These are phyloP conservation scores for Clonostachys byssicola DNA, from an alignment of 2,329 filamentous ascomycete species.

Conservation along the genomic window DNA sequence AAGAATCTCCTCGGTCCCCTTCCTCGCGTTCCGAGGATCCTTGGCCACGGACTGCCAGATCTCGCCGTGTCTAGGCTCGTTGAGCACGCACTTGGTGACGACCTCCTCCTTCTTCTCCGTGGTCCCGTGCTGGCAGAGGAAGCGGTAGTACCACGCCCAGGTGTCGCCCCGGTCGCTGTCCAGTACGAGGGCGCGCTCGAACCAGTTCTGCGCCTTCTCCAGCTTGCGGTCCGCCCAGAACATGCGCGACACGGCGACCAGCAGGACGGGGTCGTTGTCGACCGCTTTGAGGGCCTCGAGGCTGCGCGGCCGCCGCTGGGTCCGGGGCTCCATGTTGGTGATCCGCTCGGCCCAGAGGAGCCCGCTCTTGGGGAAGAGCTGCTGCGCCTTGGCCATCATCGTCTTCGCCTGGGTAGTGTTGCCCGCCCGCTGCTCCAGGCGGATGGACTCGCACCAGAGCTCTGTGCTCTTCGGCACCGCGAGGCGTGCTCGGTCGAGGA, in stretches of 20 bases:
- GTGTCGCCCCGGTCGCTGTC: slow-evolving; percentile 86
- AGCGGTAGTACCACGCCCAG: slow-evolving; percentile 99
- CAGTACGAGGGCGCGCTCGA: slow-evolving; percentile 87
- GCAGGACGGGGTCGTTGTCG: slow-evolving; percentile 84
- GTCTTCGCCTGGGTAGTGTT: slow-evolving; percentile 82
- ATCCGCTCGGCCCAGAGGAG: slow-evolving; percentile 93
- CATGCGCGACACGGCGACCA: slow-evolving; percentile 88
- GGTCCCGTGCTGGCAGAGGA: slow-evolving; percentile 86
- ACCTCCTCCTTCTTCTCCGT: slow-evolving; percentile 89
- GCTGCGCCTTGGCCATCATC: slow-evolving; percentile 88
- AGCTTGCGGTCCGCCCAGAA: slow-evolving; percentile 93
- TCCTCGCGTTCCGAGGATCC: slow-evolving; percentile 74
- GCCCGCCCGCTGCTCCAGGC: slow-evolving; percentile 82
- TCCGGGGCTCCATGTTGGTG: slow-evolving; percentile 87
- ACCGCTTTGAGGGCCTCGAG: slow-evolving; percentile 96
- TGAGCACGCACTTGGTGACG: slow-evolving; percentile 72
- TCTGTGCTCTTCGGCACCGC: slow-evolving; percentile 80
- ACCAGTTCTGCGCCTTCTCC: slow-evolving; percentile 95
- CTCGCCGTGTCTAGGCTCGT: slow-evolving; percentile 90
- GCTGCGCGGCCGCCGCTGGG: slow-evolving; percentile 85
- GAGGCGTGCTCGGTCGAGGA: slow-evolving; percentile 86
- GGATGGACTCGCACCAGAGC: slow-evolving; percentile 91
- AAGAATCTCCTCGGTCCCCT: slow-evolving; percentile 75
- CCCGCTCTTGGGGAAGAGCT: slow-evolving; percentile 85
- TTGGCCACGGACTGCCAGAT: slow-evolving; percentile 85